These are phyloP conservation scores for Hymenoscyphus albidus DNA, from an alignment of 2,329 filamentous ascomycete genomes.

Conservation along the genomic window DNA sequence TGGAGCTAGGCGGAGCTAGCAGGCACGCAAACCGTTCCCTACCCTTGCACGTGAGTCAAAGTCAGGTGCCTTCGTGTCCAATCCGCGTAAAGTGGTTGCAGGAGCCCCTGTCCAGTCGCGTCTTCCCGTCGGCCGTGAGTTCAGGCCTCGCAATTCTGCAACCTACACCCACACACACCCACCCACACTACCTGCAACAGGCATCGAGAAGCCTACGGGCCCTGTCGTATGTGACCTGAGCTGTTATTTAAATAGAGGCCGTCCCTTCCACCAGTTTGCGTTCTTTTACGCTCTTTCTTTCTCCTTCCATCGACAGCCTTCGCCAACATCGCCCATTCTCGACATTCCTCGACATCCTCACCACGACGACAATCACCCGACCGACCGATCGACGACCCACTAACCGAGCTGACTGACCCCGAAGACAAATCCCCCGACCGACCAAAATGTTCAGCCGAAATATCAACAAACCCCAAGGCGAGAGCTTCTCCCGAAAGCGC, in stretches of 20 bases:
- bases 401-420: slow-evolving; percentile 5
- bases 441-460: slow-evolving; percentile 31
- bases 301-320: slow-evolving; percentile 9
- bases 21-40: background rate
- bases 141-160: slow-evolving; percentile 15
- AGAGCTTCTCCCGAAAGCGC: slow-evolving; percentile 33
- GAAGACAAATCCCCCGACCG: background rate
- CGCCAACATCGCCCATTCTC: background rate
- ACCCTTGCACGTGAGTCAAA: slow-evolving; percentile 18
- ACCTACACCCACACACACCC: background rate
- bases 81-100: slow-evolving; percentile 17
- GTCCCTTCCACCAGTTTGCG: slow-evolving; percentile 8
- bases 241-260: slow-evolving; percentile 17
- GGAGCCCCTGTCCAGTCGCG: slow-evolving; percentile 12
- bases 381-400: slow-evolving; percentile 7
- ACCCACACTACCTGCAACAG: slow-evolving; percentile 11
- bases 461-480: slow-evolving; percentile 31
- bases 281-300: slow-evolving; percentile 11
- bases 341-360: slow-evolving; percentile 13
- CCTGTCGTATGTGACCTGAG: slow-evolving; percentile 7
- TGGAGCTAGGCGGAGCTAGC: background rate
- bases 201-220: slow-evolving; percentile 13
- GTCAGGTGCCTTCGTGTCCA: slow-evolving; percentile 19
- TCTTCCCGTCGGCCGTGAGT: slow-evolving; percentile 17
- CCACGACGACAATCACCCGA: slow-evolving; percentile 7